These are phyloP conservation scores for Amanita pallidorosea DNA, from an alignment of 768 basidiomycete genomes.

Conservation along the genomic window DNA sequence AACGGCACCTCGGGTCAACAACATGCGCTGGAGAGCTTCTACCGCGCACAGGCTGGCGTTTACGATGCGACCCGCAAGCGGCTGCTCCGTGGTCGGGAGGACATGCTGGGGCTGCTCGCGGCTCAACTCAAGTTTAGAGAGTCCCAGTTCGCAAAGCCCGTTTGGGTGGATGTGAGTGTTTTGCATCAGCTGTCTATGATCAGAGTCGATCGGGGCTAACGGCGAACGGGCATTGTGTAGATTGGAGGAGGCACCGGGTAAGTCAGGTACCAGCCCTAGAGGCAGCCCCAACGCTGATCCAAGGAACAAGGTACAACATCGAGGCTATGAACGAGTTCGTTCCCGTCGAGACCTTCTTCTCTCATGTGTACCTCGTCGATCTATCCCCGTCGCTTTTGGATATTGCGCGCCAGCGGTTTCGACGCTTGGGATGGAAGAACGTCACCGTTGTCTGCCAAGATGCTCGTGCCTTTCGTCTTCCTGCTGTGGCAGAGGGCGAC, in stretches of 20 bases:
- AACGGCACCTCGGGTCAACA: background rate
- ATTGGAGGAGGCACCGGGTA: background rate
- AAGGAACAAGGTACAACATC: constrained; percentile 37
- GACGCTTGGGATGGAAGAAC: constrained; percentile 60
- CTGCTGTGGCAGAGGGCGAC: constrained; percentile 38
- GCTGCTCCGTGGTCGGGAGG: background rate
- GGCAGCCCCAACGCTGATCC: background rate
- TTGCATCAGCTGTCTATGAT: background rate
- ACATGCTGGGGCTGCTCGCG: background rate
- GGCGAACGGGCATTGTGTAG: background rate
- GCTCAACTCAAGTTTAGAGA: background rate
- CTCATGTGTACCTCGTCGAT: constrained; percentile 55
- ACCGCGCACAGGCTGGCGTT: background rate
- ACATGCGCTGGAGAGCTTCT: background rate
- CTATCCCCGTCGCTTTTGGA: constrained; percentile 63
- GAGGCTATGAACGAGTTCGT: constrained; percentile 60
- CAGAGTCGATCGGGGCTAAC: background rate
- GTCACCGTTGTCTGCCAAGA: constrained; percentile 66
- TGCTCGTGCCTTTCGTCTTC: constrained; percentile 54
- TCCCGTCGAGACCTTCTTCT: constrained; percentile 49
- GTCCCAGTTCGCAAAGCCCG: background rate
- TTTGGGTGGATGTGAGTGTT: background rate
- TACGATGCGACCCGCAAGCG: background rate
- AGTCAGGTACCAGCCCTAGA: background rate
- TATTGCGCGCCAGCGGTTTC: constrained; percentile 59